Base-by-base conservation (phyloP, 768 basidiomycete species). In the Agrocybe chaxingu region DNA sequence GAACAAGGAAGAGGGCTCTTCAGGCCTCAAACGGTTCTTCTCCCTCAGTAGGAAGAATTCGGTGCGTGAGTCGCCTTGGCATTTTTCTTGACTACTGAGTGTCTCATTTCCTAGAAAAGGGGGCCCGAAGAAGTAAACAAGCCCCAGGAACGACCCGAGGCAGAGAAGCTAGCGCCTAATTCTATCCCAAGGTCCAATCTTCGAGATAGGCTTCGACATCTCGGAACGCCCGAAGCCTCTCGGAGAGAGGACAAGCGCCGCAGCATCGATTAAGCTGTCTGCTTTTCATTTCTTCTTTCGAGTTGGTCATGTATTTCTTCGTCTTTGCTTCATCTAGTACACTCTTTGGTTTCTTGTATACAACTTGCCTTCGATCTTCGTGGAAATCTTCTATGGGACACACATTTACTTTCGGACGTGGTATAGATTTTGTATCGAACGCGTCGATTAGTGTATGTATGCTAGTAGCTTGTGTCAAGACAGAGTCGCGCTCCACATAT, bases 141-240 rank as follows among this genome's bases (percentile, higher is more conserved):
- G 19, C 41, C 33, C 33, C 30, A 51, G 24, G 37, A 44, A 41
- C 40, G 33, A 6, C 32, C 41, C 18, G 54, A 54, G 37, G 42
- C 19, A 29, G 54, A 49, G 31, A 56, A 43, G 37, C 45, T 31
- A n/a, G 54, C 52, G 12, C 41, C 52, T 8, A 57, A 53, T 18
- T 56, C 59, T 7, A 64, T 62, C 48, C 45, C 62, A 13, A 62
- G 65, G 42, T 64, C 65, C 13, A 62, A 63, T 13, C 51, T 75
- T 16, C 64, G 71, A 19, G 65, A 70, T 42, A 64, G 60, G 49
- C 53, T 74, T 16, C 62, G 69, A 41, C 64, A 65, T 3, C 57
- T 64, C 7, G 67, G 72, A 11, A 71, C 69, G 13, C 69, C 72
- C 3, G 68, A 76, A 53, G 69, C 68, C 7, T 57, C 68, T 9